Conservation (phyloP, 805 yeast genomes). For the Zygosaccharomyces siamensis region DNA sequence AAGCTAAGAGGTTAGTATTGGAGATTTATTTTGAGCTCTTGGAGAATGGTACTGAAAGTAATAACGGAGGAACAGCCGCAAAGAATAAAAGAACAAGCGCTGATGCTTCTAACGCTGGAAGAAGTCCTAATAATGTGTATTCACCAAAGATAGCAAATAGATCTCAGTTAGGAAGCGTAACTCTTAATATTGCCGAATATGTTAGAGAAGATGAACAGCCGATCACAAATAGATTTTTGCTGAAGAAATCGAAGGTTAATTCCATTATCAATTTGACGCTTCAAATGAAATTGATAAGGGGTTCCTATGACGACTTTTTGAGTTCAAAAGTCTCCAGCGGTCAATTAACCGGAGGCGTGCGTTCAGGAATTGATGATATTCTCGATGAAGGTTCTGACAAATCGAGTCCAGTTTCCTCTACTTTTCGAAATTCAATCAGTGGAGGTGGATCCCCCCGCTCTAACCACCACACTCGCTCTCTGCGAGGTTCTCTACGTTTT, state of each 20-base stretch:
- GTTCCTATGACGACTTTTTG: constrained; percentile 32
- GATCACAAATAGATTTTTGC: constrained; percentile 56
- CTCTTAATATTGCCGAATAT: constrained; percentile 68
- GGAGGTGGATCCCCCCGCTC: constrained; percentile 9
- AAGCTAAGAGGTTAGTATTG: constrained; percentile 36
- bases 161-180: constrained; percentile 58
- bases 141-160: constrained; percentile 34
- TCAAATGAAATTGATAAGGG: constrained; percentile 43
- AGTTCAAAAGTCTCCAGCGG: constrained; percentile 18
- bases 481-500: background rate
- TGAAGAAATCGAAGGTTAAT: constrained; percentile 77
- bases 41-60: constrained; percentile 8
- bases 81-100: constrained; percentile 12
- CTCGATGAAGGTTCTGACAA: constrained; percentile 20
- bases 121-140: constrained; percentile 14
- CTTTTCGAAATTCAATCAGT: constrained; percentile 9
- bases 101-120: constrained; percentile 1
- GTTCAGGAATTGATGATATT: constrained; percentile 20
- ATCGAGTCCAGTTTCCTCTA: constrained; percentile 18
- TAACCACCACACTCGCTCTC: background rate
- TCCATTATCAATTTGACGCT: constrained; percentile 65
- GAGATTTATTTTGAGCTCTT: constrained; percentile 43
- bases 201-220: constrained; percentile 46
- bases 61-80: background rate
- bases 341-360: constrained; percentile 24